A percentile compares a stretch with the other conserved stretches of the same genome.
Evolutionary conservation across 805 yeast species (phyloP).

Genomic region (Myxozyma nipponensis): DNA sequence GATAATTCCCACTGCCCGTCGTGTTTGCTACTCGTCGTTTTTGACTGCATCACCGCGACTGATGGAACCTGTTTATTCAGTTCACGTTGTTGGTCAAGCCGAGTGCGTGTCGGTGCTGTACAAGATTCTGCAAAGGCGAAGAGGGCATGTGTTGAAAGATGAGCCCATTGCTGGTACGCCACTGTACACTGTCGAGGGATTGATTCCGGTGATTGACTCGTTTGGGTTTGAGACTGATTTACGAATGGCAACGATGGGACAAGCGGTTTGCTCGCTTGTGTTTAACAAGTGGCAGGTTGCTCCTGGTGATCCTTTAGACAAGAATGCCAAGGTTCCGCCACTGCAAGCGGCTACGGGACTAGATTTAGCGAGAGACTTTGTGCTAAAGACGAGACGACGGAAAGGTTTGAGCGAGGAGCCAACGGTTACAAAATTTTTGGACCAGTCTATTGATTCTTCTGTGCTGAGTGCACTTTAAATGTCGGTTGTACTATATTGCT

Average conservation of each 20-base stretch:
- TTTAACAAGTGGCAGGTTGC: slow-evolving; percentile 72
- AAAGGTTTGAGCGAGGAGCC: slow-evolving; percentile 81
- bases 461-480: neutral
- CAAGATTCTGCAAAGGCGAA: slow-evolving; percentile 53
- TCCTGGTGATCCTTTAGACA: slow-evolving; percentile 90
- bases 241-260: slow-evolving; percentile 71
- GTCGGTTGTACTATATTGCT: too few relatives aligned
- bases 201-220: slow-evolving; percentile 84
- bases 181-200: slow-evolving; percentile 56
- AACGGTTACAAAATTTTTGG: slow-evolving; percentile 27
- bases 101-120: slow-evolving; percentile 49
- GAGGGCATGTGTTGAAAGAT: slow-evolving; percentile 58
- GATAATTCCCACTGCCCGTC: slow-evolving; percentile 73
- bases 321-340: slow-evolving; percentile 56
- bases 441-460: neutral
- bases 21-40: slow-evolving; percentile 79
- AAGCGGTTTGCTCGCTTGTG: slow-evolving; percentile 62
- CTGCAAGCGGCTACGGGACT: slow-evolving; percentile 68
- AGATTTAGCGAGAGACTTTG: slow-evolving; percentile 81
- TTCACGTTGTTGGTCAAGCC: slow-evolving; percentile 54
- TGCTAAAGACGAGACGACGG: slow-evolving; percentile 80
- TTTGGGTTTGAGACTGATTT: slow-evolving; percentile 86
- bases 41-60: slow-evolving; percentile 73
- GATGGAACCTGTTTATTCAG: slow-evolving; percentile 74
- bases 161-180: slow-evolving; percentile 69